Conservation (phyloP, 495 filamentous ascomycete species). For the Penicillium flavigenum region DNA sequence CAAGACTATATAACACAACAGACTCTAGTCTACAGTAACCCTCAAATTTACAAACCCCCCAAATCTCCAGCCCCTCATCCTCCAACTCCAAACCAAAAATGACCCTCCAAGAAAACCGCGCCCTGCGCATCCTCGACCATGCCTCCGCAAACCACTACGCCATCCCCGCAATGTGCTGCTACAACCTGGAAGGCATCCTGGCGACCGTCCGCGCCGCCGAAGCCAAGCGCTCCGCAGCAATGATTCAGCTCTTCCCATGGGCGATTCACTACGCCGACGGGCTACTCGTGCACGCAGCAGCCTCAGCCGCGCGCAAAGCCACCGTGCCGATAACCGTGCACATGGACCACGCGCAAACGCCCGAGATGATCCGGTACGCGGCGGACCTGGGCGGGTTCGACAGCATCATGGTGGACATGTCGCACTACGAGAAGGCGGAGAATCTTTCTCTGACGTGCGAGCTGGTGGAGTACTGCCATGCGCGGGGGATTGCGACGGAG, state of each 20-base stretch:
- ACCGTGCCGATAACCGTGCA: constrained; percentile 70
- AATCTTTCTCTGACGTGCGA: constrained; percentile 72
- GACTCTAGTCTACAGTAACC: neutral
- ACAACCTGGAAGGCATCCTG: constrained; percentile 83
- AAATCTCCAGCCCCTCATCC: neutral
- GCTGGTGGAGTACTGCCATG: constrained; percentile 69
- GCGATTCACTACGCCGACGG: constrained; percentile 68
- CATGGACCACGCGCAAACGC: constrained; percentile 73
- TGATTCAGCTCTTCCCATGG: constrained; percentile 89
- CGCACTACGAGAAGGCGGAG: constrained; percentile 78
- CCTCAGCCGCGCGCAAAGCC: constrained; percentile 61
- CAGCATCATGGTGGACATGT: constrained; percentile 83
- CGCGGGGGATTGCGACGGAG: constrained; percentile 72
- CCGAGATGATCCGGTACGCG: constrained; percentile 66
- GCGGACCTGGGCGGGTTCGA: constrained; percentile 69
- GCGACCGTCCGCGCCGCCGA: constrained; percentile 77
- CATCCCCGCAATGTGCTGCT: constrained; percentile 76
- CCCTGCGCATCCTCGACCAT: constrained; percentile 65
- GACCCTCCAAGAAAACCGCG: constrained; percentile 61
- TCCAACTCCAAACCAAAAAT: constrained; percentile 32
- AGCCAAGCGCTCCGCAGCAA: constrained; percentile 67
- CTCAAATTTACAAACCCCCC: neutral
- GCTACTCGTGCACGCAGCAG: constrained; percentile 62
- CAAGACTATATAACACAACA: constrained; percentile 6
- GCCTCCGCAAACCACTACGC: constrained; percentile 66